Evolutionary conservation across 176 grass and related monocot genomes (phyloP), one percentile per base, ranked within the genome.

Genomic region (Thinopyrum elongatum): DNA sequence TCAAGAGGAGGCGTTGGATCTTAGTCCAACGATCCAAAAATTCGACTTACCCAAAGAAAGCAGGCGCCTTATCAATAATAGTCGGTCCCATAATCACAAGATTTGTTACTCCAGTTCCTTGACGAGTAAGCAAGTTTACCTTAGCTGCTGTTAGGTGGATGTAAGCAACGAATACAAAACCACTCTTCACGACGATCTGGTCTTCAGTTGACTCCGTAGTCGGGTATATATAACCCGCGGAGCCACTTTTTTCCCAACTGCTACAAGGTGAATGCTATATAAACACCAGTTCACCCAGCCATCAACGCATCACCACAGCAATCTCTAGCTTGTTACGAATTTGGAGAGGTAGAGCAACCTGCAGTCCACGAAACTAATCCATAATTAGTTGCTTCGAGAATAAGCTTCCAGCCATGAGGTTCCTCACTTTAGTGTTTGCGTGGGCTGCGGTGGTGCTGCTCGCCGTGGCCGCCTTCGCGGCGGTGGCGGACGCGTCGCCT

Each of bases 171-270:
- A 74, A 9, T 28, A 46, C 26, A 23, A 47, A 49, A 26, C 71
- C 71, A 74, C 46, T 14, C 71, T 47, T 14, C 4, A 49, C 70
- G 41, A 74, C 41, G 71, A 74, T 74, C 25, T 41, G 44, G 39
- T 74, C 71, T 47, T 74, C 3, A 5, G 23, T 27, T 74, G 71
- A 74, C 71, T 74, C 16, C 44, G 13, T 47, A 15, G 13, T 47
- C 44, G 13, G 71, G 39, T 34, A 34, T 34, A 34, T 49, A 4
- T 14, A n/a, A 25, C 26, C 0, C 21, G 4, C 68, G 21, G 8
- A 21, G 39, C 69, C 70, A 6, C 44, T 47, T 74, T 74, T 74
- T 74, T 47, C 71, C 71, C 41, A 29, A 74, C 71, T 74, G 71
- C 71, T 28, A 26, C 41, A 17, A 12, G n/a, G 12, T 15, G 10